Percentiles rank a stretch among this genome's conserved stretches.
These are phyloP conservation scores for Microdochium trichocladiopsis DNA, from an alignment of 2,329 filamentous ascomycete species.

Conservation along the genomic window DNA sequence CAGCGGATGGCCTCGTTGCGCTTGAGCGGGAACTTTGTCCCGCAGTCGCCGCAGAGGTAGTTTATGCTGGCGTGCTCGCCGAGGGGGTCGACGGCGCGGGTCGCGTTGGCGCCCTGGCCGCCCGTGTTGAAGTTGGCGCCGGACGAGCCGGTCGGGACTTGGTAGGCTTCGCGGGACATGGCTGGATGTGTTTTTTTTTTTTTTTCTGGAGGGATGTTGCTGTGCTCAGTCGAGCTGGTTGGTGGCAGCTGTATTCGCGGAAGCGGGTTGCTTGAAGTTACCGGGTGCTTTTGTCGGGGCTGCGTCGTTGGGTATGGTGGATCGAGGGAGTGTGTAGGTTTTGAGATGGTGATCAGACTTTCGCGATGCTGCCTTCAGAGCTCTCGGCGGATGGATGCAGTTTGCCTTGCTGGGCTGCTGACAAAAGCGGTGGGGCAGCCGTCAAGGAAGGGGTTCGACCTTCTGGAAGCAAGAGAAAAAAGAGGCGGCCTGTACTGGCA, in stretches of 20 bases:
- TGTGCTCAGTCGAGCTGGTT: too few species aligned
- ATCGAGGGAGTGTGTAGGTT: too few species aligned
- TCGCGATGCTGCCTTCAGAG: too few species aligned
- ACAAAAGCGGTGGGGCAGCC: too few species aligned
- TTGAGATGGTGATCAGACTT: too few species aligned
- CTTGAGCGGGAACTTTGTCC: conserved; percentile 66
- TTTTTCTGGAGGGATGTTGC: neutral
- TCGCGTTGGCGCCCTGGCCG: conserved; percentile 31
- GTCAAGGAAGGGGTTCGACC: neutral
- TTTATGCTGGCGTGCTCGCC: conserved; percentile 51
- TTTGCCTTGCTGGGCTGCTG: too few species aligned
- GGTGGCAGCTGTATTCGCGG: neutral
- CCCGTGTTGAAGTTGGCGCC: conserved; percentile 29
- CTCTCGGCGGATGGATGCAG: too few species aligned
- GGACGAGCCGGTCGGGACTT: conserved; percentile 53
- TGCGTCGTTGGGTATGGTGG: too few species aligned
- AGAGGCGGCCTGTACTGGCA: conserved; percentile 2
- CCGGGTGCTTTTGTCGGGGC: too few species aligned
- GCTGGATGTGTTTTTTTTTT: conserved; percentile 4
- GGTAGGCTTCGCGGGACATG: conserved; percentile 72
- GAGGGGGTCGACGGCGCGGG: conserved; percentile 26
- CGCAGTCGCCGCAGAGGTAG: conserved; percentile 81
- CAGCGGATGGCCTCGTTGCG: conserved; percentile 77
- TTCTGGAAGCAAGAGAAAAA: conserved; percentile 3
- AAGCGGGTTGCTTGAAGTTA: too few species aligned